These are phyloP conservation scores for Penicillium salamii DNA, from an alignment of 495 filamentous ascomycete genomes.

Conservation along the genomic window DNA sequence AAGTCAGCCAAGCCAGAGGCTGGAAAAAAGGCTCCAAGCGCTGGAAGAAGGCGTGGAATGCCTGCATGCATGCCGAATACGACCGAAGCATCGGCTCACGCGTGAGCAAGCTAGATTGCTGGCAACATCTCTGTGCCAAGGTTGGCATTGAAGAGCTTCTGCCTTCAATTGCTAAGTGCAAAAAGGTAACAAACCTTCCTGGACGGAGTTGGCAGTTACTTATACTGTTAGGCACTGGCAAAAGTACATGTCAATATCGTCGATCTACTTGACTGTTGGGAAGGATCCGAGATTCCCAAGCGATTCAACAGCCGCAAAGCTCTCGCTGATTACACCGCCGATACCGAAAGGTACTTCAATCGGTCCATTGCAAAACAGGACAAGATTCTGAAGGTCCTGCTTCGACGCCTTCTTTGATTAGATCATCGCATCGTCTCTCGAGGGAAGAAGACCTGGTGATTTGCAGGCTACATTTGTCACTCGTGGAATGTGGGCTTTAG, in stretches of 20 bases:
- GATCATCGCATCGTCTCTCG: no score
- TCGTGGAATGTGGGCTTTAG: no score
- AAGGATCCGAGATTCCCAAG: conserved; percentile 14
- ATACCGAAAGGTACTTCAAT: conserved; percentile 29
- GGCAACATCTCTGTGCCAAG: conserved; percentile 32
- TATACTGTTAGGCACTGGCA: conserved; percentile 18
- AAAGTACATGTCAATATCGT: conserved; percentile 49
- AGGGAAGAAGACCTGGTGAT: no score
- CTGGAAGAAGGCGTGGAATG: conserved; percentile 20
- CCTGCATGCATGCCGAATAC: conserved; percentile 22
- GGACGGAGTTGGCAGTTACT: neutral
- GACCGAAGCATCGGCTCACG: conserved; percentile 16
- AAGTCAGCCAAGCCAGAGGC: conserved; percentile 8
- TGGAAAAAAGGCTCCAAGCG: conserved; percentile 22
- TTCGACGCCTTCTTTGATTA: conserved; percentile 29
- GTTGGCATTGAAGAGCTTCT: conserved; percentile 21
- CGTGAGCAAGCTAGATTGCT: conserved; percentile 15
- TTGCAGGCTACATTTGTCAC: no score
- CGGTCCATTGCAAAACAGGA: conserved; percentile 34
- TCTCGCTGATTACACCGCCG: conserved; percentile 38
- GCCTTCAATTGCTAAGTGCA: conserved; percentile 38
- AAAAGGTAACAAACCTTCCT: conserved; percentile 26
- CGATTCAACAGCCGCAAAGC: conserved; percentile 29
- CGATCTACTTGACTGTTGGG: conserved; percentile 47
- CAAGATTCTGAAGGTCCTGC: conserved; percentile 36